Base-by-base conservation (phyloP, 176 grass and related monocot species). In the Pharus latifolius region DNA sequence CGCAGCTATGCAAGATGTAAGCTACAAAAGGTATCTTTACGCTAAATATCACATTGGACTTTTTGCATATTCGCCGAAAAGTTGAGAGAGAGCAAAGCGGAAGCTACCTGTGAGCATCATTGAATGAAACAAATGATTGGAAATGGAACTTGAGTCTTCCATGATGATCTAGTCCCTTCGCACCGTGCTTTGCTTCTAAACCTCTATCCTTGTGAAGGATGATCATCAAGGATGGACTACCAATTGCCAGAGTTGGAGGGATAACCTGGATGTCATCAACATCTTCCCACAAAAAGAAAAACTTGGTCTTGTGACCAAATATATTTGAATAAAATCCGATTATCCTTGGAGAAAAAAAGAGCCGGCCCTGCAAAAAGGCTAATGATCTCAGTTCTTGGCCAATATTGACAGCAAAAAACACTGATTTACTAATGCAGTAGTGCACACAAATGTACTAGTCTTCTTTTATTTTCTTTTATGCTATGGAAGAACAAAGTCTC, bases 221-320 rank as follows among this genome's bases (percentile, higher is more conserved):
- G 59, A 98, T 87, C 60, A 88, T 70, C 61, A 93, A 79, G 6
- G 87, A 90, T 17, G 95, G 87, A 18, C 76, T 90, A 27, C 89
- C 95, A 67, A 98, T 93, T 0, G 95, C 83, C 12, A 98, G 66
- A 33, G 95, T 67, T 37, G 95, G 63, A 58, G 84, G 70, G 45
- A 94, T 73, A 58, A 97, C 80, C 57, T 97, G 94, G 63, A 97
- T 92, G 40, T 92, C 89, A 32, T 97, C 94, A 67, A 97, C 91
- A 50, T 98, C 95, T 46, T 98, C 90, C 90, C 87, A 98, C 69
- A 98, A 71, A 82, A 98, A 91, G 90, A 98, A 98, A 82, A 98
- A 97, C 50, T 93, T 98, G 48, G 95, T 98, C 69, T 93, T 98
- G 76, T 91, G 95, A 24, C 95, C 95, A 80, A 98, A 98, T 61